A percentile compares a stretch with the other conserved stretches of the same genome.
These are phyloP conservation scores for Erysiphe neolycopersici DNA, from an alignment of 2,329 filamentous ascomycete species.

Conservation along the genomic window DNA sequence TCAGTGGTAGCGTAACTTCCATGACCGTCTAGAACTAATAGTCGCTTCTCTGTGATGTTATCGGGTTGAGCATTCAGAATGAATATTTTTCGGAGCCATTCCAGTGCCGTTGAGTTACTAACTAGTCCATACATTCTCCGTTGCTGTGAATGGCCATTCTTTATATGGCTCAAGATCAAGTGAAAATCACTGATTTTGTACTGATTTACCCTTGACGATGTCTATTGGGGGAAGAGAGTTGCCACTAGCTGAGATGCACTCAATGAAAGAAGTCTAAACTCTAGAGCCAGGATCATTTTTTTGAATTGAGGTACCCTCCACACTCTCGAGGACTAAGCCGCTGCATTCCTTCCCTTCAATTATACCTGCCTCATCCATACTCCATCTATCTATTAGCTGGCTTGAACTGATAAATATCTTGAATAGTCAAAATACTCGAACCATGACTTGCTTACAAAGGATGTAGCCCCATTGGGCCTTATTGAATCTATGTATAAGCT, in stretches of 20 bases:
- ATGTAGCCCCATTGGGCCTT: too few relatives aligned
- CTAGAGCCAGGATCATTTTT: conserved; percentile 1
- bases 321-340: conserved; percentile 1
- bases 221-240: neutral
- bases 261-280: neutral
- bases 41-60: neutral
- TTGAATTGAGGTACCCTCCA: conserved; percentile 1
- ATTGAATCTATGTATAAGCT: too few relatives aligned
- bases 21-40: neutral
- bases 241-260: conserved; percentile 1
- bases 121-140: neutral
- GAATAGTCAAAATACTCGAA: too few relatives aligned
- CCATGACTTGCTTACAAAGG: too few relatives aligned
- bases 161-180: neutral
- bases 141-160: neutral
- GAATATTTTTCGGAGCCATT: neutral
- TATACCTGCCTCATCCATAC: too few relatives aligned
- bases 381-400: too few relatives aligned
- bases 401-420: too few relatives aligned
- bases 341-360: neutral
- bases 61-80: neutral
- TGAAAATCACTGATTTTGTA: neutral
- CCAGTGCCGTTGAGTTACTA: neutral
- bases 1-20: neutral
- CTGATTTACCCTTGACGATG: neutral